Evolutionary conservation across 2,329 filamentous ascomycete genomes (phyloP), one percentile per base, ranked within the genome.

Genomic region (Clarireedia sp.): DNA sequence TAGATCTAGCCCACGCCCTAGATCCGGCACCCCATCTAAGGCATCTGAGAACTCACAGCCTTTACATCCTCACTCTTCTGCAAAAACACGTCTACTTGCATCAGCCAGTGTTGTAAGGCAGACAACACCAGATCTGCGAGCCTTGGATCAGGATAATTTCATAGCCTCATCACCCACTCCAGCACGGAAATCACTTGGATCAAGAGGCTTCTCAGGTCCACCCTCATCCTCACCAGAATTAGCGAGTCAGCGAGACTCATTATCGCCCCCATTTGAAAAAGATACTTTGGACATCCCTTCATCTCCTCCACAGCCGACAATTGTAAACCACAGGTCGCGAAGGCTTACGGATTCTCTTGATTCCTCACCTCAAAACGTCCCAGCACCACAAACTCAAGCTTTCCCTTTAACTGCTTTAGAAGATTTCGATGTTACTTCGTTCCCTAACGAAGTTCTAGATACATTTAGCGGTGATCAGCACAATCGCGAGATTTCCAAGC

Each of bases 131-230:
- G 66, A 53, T n/a, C 51, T 61, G 19, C 40, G 56, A 9, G 54
- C 56, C 1, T 54, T 59, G 16, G 64, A 66, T 37, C 62, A 64
- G 48, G 66, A 68, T 55, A 58, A 59, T 23, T 67, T 63, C 55
- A 73, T 84, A 36, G 77, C 74, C 19, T 81, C 77, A 6, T 85
- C 82, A 0, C 82, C 82, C 1, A 85, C 82, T 1, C 82, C 66
- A 1, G 64, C 60, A 48, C 59, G 65, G 29, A 50, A 79, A 4
- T 73, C 79, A 47, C 77, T 80, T 36, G 78, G 78, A 21, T 74
- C 78, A 41, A 69, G 70, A 17, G 76, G 75, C 48, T 71, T 75
- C 65, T 75, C 74, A 2, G 80, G 81, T 50, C 74, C 78, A 3
- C 78, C 80, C 9, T 84, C 81, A 5, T 84, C 81, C 0, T 81